Base-by-base conservation (phyloP, 768 basidiomycete genomes). In the Auricularia sp. region DNA sequence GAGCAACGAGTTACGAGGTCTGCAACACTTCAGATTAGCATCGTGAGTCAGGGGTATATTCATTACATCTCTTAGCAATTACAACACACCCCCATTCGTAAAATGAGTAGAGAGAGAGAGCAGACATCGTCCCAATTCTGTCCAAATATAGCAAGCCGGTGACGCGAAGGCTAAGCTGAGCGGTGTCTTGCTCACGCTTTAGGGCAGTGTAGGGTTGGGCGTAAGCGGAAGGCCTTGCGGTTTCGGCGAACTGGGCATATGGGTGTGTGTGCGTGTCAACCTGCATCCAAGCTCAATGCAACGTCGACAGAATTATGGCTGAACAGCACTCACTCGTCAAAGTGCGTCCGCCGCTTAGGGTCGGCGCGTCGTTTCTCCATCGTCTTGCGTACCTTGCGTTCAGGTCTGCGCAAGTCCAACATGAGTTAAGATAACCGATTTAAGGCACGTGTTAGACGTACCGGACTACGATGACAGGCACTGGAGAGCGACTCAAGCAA, bases 401-500 rank as follows among this genome's bases (percentile, higher is more conserved):
- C 91, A 1, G 94, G 92, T 3, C 75, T 75, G 45, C 36, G 21
- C 29, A 29, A 29, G 29, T 29, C 29, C 29, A 29, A 29, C 29
- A 29, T 29, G 29, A 29, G 29, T 29, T 29, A 29, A 29, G 29
- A 29, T 29, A 29, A 29, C 29, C 29, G 29, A n/a, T 29, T 29
- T 3, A 29, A 29, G 29, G 29, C 29, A 29, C 29, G 34, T 67
- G 24, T 36, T 2, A 44, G n/a, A 63, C 69, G 16, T 37, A 70
- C 69, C 93, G 83, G 51, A 98, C 94, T 62, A 98, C 96, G 67
- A 98, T 94, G 69, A 97, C 91, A 2, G 96, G 96, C 0, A 99
- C 93, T 1, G 96, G 94, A 0, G 93, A 94, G 71, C 92, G 94
- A 18, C 90, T 88, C 54, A 97, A 83, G 67, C 90, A 92, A 72